phyloP scores from a whole-genome alignment of 225 moss, liverwort and hornwort genomes.

The Neckera pumila region DNA sequence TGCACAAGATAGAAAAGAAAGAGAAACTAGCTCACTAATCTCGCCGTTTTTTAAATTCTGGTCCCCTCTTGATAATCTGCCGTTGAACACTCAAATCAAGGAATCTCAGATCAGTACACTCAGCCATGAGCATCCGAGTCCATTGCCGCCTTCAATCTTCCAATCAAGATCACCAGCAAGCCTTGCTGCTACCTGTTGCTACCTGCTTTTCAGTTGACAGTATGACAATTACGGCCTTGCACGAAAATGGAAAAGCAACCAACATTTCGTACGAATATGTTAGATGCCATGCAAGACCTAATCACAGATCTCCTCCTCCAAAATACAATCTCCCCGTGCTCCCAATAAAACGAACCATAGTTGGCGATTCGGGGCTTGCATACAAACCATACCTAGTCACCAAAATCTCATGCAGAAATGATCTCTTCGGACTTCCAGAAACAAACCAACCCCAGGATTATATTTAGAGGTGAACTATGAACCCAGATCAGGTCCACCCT shows the following conservation, averaged over 20 bases:
- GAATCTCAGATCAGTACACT: neutral
- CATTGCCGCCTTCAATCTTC: neutral
- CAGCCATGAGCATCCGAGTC: neutral
- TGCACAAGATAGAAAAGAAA: conserved; percentile 19
- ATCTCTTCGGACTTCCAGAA: neutral
- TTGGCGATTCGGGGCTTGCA: neutral
- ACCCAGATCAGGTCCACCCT: neutral
- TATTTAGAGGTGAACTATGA: neutral
- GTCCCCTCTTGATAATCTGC: neutral
- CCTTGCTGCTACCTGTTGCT: neutral
- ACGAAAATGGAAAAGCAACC: neutral
- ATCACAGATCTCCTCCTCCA: neutral
- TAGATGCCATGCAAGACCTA: neutral
- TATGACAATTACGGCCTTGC: neutral
- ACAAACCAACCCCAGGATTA: neutral
- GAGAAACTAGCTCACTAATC: conserved; percentile 7
- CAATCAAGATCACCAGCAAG: neutral
- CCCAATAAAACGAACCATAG: neutral
- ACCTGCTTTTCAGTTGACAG: neutral
- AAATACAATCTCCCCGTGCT: neutral
- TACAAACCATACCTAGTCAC: neutral
- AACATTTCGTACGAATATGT: neutral
- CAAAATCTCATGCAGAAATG: neutral
- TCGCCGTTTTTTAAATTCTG: neutral
- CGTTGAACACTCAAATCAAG: neutral